Evolutionary conservation across 768 basidiomycete species (phyloP), one percentile per base, ranked within the genome.

Genomic region (Leccinum truebloodii): DNA sequence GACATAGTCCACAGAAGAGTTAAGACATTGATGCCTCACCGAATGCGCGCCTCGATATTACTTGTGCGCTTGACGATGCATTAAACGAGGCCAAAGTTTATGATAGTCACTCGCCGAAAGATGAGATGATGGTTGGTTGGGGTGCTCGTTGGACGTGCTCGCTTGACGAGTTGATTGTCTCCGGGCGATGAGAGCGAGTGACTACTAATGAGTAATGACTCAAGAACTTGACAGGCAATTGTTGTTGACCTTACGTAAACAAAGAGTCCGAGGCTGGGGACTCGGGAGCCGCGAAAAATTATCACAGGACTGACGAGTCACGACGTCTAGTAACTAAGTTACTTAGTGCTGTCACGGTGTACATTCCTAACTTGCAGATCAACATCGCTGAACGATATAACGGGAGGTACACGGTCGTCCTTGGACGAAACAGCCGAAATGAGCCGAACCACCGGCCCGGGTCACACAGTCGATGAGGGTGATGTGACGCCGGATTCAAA

Each of bases 61-160:
- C 92, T 94, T 18, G 96, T 99, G 50, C 96, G 83, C 73, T 92
- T 90, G 30, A 98, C 85, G 24, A 85, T 89, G 63, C 95, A 83
- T 30, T 30, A 9, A 62, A 96, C 81, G 55, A 95, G 84, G 24
- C 87, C 90, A 30, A 30, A 8, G 30, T 71, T 92, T 90, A 73
- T 82, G 84, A 54, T 86, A 80, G 62, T 89, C 87, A 69, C 30
- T 92, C 86, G 58, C 83, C 83, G 1, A 84, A 81, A 2, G 88
- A 88, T 0, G 92, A 92, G 41, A 94, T 92, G 41, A 82, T 82
- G 54, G 94, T 84, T 68, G 73, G 83, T 55, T 71, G 83, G 66
- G 69, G 83, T 67, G 72, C 78, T 72, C 55, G 84, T 30, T 30
- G 30, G 70, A 73, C 87, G 73, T 14, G 78, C 76, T 35, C 87